A percentile compares a stretch with the other conserved stretches of the same genome.
Conservation (phyloP, 2,329 filamentous ascomycete species). For the Fusarium annulatum region DNA sequence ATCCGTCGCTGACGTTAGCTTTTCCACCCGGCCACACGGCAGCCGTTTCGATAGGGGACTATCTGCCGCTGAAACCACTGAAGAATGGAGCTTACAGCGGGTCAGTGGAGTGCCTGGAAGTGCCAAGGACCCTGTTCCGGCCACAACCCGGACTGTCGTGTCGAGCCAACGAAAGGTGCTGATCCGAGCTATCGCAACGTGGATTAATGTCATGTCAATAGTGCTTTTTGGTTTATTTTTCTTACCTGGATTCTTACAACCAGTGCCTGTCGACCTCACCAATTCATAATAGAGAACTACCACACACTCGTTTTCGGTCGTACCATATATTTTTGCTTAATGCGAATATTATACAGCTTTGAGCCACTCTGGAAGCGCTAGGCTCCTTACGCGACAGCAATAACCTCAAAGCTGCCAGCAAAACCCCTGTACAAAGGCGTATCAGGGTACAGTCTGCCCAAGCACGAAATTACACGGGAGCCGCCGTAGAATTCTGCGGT, state of each 20-base stretch:
- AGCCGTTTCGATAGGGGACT: conserved; percentile 14
- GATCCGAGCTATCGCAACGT: conserved; percentile 41
- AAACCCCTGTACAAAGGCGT: conserved; percentile 32
- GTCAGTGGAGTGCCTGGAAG: neutral
- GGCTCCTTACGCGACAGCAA: conserved; percentile 25
- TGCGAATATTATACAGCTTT: conserved; percentile 11
- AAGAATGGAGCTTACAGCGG: neutral
- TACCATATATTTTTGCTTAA: conserved; percentile 1
- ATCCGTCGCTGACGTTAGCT: neutral
- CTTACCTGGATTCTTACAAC: conserved; percentile 15
- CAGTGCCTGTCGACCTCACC: conserved; percentile 3
- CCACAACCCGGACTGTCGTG: conserved; percentile 3
- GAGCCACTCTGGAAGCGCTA: conserved; percentile 22
- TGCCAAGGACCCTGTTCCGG: conserved; percentile 6
- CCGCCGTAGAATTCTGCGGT: neutral
- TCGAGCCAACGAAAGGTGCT: conserved; percentile 32
- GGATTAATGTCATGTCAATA: conserved; percentile 36
- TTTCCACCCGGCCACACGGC: neutral
- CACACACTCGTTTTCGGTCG: conserved; percentile 30
- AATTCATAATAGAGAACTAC: conserved; percentile 24
- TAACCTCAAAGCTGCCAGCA: conserved; percentile 21
- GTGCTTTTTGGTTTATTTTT: conserved; percentile 26
- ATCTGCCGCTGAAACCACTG: conserved; percentile 16
- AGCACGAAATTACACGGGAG: conserved; percentile 9
- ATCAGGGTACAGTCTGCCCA: conserved; percentile 21